Evolutionary conservation across 768 basidiomycete species (phyloP).

Genomic region (Lactifluus rugatus): DNA sequence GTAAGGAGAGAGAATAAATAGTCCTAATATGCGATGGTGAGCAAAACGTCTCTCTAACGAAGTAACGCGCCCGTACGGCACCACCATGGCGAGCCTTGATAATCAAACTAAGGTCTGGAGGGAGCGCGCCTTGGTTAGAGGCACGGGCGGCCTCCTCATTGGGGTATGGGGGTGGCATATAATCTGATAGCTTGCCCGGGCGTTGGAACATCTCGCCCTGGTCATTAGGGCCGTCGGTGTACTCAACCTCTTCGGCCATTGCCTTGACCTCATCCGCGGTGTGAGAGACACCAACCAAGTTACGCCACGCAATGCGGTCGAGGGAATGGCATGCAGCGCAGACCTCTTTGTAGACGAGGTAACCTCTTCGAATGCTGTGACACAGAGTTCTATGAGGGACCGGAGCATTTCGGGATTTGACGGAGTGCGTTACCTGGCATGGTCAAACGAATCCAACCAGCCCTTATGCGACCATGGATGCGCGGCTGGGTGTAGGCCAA

Average conservation of each 20-base stretch:
- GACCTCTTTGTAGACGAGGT: slow-evolving; percentile 97
- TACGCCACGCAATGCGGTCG: slow-evolving; percentile 99
- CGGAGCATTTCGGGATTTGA: slow-evolving; percentile 7
- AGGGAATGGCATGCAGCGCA: slow-evolving; percentile 99
- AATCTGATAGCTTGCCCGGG: slow-evolving; percentile 97
- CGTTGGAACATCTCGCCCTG: slow-evolving; percentile 98
- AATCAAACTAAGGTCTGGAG: slow-evolving; percentile 95
- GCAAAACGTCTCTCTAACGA: neutral
- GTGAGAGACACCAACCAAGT: slow-evolving; percentile 96
- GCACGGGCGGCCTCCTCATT: slow-evolving; percentile 97
- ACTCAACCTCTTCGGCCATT: slow-evolving; percentile 96
- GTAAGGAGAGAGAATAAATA: slow-evolving; percentile 96
- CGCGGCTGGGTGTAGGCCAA: slow-evolving; percentile 79
- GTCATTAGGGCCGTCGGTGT: slow-evolving; percentile 89
- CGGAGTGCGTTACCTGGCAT: slow-evolving; percentile 63
- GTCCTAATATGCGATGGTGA: slow-evolving; percentile 44
- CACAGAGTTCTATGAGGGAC: slow-evolving; percentile 12
- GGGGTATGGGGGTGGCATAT: slow-evolving; percentile 89
- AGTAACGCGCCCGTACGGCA: slow-evolving; percentile 52
- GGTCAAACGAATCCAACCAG: slow-evolving; percentile 85
- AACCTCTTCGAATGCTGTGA: slow-evolving; percentile 84
- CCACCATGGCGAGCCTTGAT: slow-evolving; percentile 97
- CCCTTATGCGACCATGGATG: slow-evolving; percentile 95
- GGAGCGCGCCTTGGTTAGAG: slow-evolving; percentile 87
- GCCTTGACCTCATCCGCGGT: slow-evolving; percentile 80